Conservation (phyloP, 83 land plant species). For the Larix sibirica region DNA sequence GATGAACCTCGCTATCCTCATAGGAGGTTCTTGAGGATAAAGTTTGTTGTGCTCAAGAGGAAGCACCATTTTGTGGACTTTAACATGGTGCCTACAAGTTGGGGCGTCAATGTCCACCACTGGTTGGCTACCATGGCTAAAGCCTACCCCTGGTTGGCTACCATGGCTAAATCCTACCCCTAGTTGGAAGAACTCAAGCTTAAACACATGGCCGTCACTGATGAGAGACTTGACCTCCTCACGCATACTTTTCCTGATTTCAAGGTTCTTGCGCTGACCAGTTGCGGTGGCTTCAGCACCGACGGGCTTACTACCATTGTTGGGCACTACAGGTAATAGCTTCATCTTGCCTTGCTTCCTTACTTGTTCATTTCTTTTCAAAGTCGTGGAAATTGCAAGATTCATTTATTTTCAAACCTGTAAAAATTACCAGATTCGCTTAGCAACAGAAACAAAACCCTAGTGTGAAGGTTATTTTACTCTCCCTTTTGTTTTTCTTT, state of each 20-base stretch:
- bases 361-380: neutral
- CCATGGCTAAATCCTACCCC: too few relatives aligned
- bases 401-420: too few relatives aligned
- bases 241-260: slow-evolving; percentile 61
- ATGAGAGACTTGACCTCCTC: slow-evolving; percentile 56
- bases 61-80: slow-evolving; percentile 65
- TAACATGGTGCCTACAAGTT: slow-evolving; percentile 44
- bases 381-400: too few relatives aligned
- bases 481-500: neutral
- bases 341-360: neutral
- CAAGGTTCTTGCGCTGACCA: slow-evolving; percentile 41
- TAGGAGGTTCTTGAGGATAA: slow-evolving; percentile 49
- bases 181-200: slow-evolving; percentile 44
- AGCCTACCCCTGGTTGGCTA: slow-evolving; percentile 18
- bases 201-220: slow-evolving; percentile 74
- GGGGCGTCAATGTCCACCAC: slow-evolving; percentile 51
- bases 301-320: slow-evolving; percentile 76
- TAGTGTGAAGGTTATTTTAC: neutral
- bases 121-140: slow-evolving; percentile 26
- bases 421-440: neutral
- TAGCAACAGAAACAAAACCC: too few relatives aligned
- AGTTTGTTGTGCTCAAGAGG: slow-evolving; percentile 51
- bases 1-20: slow-evolving; percentile 28
- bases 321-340: slow-evolving; percentile 55
- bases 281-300: slow-evolving; percentile 85